Base-by-base conservation (phyloP, 495 filamentous ascomycete species). In the Penicillium odoratum region DNA sequence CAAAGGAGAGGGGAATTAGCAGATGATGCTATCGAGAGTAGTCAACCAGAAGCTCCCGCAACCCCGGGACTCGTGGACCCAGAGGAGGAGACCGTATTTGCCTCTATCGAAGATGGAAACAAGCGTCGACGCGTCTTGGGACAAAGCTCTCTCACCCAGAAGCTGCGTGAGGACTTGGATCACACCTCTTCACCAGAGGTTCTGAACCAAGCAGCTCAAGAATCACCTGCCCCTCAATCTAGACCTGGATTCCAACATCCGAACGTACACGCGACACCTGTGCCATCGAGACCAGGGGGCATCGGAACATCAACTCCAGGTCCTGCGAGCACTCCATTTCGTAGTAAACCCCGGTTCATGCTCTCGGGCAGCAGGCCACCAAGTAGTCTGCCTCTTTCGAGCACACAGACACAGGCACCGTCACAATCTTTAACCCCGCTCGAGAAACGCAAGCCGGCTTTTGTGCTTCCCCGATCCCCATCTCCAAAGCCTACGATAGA, bases 401-500 rank as follows among this genome's bases (percentile, higher is more conserved):
- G 55, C 34, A 38, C 44, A n/a, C 48, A 66, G 47, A 68, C 57
- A 31, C 60, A 61, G 13, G 34, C 58, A n/a, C 44, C 52, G 44
- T 52, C 62, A n/a, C 48, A 56, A 10, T 21, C 58, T n/a, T 63
- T 68, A 16, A 48, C 63, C 1, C 54, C 64, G 0, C 16, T 28
- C 31, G 62, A 61, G 45, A 64, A 63, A 58, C 64, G 68, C 1
- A 78, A 74, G 47, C 71, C 72, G 28, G 36, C 57, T 3, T 79
- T 79, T 55, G 67, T 78, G 8, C 58, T 79, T 8, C 76, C 76
- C 6, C 71, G 70, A 47, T 73, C 73, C 0, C 74, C 73, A 6
- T 77, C 76, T 0, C 75, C 74, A 3, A 62, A 65, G 2, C 50
- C 51, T 0, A 55, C 38, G 18, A 47, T 42, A 8, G 68, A 73